Evolutionary conservation across 2,329 filamentous ascomycete species (phyloP), one percentile per base, ranked within the genome.

Genomic region (Pseudopithomyces chartarum): DNA sequence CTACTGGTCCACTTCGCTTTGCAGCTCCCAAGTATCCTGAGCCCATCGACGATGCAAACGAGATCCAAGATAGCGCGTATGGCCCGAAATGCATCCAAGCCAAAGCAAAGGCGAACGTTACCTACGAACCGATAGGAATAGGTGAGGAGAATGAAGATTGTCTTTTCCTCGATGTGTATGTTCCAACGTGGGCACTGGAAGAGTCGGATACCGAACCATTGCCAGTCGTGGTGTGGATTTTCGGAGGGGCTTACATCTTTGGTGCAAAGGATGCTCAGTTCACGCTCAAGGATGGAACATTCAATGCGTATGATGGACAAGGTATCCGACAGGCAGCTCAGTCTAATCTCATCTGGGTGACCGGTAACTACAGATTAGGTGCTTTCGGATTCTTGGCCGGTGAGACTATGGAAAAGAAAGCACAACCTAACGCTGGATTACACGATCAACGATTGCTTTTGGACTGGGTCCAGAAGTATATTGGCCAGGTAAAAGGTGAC

Each of bases 291-390:
- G 34, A 13, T 13, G 34, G 34, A 5, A 3, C 15, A 3, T 36
- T 36, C 34, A n/a, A 13, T 11, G 34, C 34, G 5, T 13, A n/a
- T 36, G 34, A 36, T 36, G 12, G 12, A 36, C 11, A n/a, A 11
- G 15, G 15, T 11, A 36, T 36, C 11, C 26, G 26, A 29, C 4
- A 4, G 8, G 26, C 26, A 29, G 13, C 34, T 20, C 79, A 80
- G 38, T 75, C 82, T 57, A 79, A 83, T 42, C 86, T 91, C 23
- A 76, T 92, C 0, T 84, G 91, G 0, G 87, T 92, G 2, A 87
- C 81, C 6, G 83, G 90, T 74, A 92, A 91, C 73, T 92, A 92
- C 69, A 86, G 90, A 4, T 87, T 92, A 11, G 89, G 89, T 0
- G 83, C 85, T 0, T 91, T 86, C 61, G 90, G 90, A 0, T 92